These are phyloP conservation scores for Malania oleifera DNA, from an alignment of 164 flowering plant species.

Conservation along the genomic window DNA sequence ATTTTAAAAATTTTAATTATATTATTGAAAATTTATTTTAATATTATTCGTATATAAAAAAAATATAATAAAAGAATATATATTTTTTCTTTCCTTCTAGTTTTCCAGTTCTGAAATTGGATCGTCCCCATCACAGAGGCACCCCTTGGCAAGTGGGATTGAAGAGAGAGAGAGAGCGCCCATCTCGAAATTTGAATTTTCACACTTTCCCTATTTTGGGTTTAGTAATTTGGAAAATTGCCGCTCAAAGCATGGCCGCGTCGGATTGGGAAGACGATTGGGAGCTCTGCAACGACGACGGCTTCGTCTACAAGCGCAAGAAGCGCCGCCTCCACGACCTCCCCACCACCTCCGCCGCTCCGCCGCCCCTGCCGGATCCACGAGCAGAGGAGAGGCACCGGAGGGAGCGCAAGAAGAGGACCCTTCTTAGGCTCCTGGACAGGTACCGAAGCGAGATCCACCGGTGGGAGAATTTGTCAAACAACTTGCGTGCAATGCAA, in stretches of 20 bases:
- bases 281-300: slow-evolving; percentile 74
- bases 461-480: slow-evolving; percentile 60
- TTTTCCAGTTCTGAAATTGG: too few relatives aligned
- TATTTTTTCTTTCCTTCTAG: too few relatives aligned
- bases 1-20: too few relatives aligned
- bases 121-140: too few relatives aligned
- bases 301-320: slow-evolving; percentile 64
- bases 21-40: too few relatives aligned
- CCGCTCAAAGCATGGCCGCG: slow-evolving; percentile 11
- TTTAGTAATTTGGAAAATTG: background rate
- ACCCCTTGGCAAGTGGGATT: too few relatives aligned
- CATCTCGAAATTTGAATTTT: background rate
- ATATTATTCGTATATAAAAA: too few relatives aligned
- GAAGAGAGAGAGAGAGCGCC: too few relatives aligned
- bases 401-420: slow-evolving; percentile 37
- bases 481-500: slow-evolving; percentile 39
- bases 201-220: background rate
- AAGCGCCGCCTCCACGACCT: slow-evolving; percentile 28
- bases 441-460: slow-evolving; percentile 45
- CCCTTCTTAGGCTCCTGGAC: slow-evolving; percentile 39
- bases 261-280: slow-evolving; percentile 35
- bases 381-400: slow-evolving; percentile 32
- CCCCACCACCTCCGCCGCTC: slow-evolving; percentile 11
- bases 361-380: slow-evolving; percentile 23
- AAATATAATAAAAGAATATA: too few relatives aligned